Evolutionary conservation across 768 basidiomycete species (phyloP).

Genomic region (Ramaria sp.): DNA sequence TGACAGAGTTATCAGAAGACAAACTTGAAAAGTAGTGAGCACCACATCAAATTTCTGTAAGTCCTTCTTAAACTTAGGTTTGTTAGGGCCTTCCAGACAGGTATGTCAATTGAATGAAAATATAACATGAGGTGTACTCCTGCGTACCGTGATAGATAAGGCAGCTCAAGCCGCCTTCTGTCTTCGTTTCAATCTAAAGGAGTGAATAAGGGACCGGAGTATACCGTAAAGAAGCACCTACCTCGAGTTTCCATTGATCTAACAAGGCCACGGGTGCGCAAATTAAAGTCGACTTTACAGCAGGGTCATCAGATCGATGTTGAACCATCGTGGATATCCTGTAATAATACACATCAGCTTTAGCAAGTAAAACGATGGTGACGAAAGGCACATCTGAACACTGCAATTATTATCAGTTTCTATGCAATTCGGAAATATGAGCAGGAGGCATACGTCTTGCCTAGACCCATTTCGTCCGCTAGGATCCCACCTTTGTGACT

Average conservation of each 20-base stretch:
- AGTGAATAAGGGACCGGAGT: neutral
- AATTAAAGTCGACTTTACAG: constrained; percentile 55
- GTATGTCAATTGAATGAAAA: neutral
- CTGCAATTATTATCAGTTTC: constrained; percentile 7
- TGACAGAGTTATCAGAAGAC: neutral
- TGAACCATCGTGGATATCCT: constrained; percentile 52
- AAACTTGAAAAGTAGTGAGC: constrained; percentile 39
- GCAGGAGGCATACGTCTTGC: constrained; percentile 29
- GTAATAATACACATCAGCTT: constrained; percentile 11
- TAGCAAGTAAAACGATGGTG: neutral
- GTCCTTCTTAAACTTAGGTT: constrained; percentile 35
- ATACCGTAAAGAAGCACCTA: constrained; percentile 8
- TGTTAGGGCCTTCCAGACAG: constrained; percentile 24
- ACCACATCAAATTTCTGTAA: constrained; percentile 51
- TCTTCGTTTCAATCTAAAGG: constrained; percentile 38
- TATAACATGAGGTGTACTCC: neutral
- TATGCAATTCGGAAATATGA: neutral
- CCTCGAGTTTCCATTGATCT: constrained; percentile 54
- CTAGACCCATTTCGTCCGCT: constrained; percentile 48
- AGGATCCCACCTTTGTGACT: constrained; percentile 34
- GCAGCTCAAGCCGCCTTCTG: constrained; percentile 36
- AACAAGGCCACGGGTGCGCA: constrained; percentile 57
- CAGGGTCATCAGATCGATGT: constrained; percentile 39
- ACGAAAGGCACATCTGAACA: constrained; percentile 17
- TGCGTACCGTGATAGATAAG: constrained; percentile 50